phyloP scores from a whole-genome alignment of 2,329 filamentous ascomycete species.

The Arthrobotrys megalospora region DNA sequence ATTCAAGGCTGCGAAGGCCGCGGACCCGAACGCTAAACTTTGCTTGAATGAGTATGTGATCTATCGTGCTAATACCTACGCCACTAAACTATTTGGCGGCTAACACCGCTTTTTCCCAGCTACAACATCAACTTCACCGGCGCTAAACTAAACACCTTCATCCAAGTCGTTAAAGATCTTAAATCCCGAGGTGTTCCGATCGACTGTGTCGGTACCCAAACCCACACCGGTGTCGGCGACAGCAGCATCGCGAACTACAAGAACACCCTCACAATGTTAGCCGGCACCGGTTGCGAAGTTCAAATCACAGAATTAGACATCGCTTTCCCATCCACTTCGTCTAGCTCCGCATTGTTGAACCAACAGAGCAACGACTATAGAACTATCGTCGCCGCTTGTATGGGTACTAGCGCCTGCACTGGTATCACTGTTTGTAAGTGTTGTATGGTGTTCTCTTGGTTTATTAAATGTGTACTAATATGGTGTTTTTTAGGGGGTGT shows the following conservation, averaged over 20 bases:
- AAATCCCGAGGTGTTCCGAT: slow-evolving; percentile 49
- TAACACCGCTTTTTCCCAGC: slow-evolving; percentile 6
- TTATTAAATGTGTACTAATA: slow-evolving; percentile 65
- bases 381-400: slow-evolving; percentile 73
- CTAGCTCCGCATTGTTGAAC: slow-evolving; percentile 63
- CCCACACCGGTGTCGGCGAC: slow-evolving; percentile 63
- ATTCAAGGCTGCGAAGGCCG: slow-evolving; percentile 41
- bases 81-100: neutral
- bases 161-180: slow-evolving; percentile 50
- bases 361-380: slow-evolving; percentile 63
- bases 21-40: slow-evolving; percentile 51
- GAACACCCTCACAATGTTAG: slow-evolving; percentile 62
- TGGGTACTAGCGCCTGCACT: slow-evolving; percentile 74
- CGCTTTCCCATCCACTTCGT: slow-evolving; percentile 72
- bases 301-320: slow-evolving; percentile 79
- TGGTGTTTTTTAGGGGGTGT: slow-evolving; percentile 67
- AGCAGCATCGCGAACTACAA: slow-evolving; percentile 67
- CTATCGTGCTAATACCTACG: neutral
- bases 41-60: slow-evolving; percentile 45
- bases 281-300: slow-evolving; percentile 70
- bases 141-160: slow-evolving; percentile 46
- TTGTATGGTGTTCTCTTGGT: neutral
- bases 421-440: slow-evolving; percentile 75
- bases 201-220: slow-evolving; percentile 54
- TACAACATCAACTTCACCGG: slow-evolving; percentile 54